These are phyloP conservation scores for Erucastrum elatum DNA, from an alignment of 345 rosid species.

Conservation along the genomic window DNA sequence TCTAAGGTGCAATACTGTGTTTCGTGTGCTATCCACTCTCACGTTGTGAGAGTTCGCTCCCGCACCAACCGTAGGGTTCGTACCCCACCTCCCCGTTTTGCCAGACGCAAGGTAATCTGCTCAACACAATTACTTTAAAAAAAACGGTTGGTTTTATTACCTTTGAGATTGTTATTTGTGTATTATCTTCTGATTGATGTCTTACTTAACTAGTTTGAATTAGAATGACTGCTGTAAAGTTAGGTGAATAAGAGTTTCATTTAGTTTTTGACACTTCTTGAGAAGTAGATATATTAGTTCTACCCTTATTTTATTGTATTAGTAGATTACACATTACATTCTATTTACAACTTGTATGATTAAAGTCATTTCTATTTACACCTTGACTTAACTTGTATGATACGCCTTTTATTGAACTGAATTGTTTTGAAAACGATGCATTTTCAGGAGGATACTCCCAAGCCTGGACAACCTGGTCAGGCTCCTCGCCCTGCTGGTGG, in stretches of 20 bases:
- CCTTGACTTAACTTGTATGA: too few relatives aligned
- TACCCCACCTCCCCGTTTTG: slow-evolving; percentile 81
- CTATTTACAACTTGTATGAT: too few relatives aligned
- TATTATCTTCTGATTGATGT: too few relatives aligned
- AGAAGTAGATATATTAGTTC: too few relatives aligned
- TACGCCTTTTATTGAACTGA: not conserved
- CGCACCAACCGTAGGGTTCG: slow-evolving; percentile 71
- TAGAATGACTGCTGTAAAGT: not conserved
- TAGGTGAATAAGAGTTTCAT: not conserved
- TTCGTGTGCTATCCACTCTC: slow-evolving; percentile 95
- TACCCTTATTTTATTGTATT: too few relatives aligned
- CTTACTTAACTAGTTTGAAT: too few relatives aligned
- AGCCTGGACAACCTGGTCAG: slow-evolving; percentile 69
- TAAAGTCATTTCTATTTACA: too few relatives aligned
- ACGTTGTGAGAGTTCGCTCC: slow-evolving; percentile 91
- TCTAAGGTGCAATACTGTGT: slow-evolving; percentile 86
- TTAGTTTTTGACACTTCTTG: not conserved
- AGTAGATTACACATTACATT: too few relatives aligned
- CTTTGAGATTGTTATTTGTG: too few relatives aligned
- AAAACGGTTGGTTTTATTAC: too few relatives aligned
- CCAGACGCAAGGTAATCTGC: slow-evolving; percentile 66
- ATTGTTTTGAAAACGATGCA: not conserved
- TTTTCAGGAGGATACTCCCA: slow-evolving; percentile 58
- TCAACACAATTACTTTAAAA: not conserved
- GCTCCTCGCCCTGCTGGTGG: slow-evolving; percentile 60